phyloP scores from a whole-genome alignment of 306 rosid species.

The Datisca glomerata region DNA sequence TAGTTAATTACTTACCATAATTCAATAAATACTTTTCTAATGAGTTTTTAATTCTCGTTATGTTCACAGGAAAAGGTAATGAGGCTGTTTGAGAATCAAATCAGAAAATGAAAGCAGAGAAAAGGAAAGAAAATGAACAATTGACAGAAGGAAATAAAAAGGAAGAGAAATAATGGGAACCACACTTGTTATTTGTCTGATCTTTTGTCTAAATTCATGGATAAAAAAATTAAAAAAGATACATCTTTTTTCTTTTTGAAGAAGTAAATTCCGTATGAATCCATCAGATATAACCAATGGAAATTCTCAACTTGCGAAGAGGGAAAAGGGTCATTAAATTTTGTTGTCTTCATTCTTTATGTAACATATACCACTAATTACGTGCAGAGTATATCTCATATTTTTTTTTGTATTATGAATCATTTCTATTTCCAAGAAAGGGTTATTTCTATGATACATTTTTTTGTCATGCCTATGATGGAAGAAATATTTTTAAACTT shows the following conservation, averaged over 20 bases:
- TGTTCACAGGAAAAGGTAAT: constrained; percentile 1
- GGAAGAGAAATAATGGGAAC: constrained; percentile 30
- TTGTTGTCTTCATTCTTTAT: constrained; percentile 21
- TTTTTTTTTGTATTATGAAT: too few species aligned
- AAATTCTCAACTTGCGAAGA: constrained; percentile 14
- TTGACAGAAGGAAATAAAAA: constrained; percentile 16
- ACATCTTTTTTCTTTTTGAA: constrained; percentile 12
- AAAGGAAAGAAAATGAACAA: constrained; percentile 10
- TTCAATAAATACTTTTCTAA: too few species aligned
- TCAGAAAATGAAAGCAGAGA: background rate
- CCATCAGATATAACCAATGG: constrained; percentile 5
- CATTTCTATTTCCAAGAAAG: too few species aligned
- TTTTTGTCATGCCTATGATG: too few species aligned
- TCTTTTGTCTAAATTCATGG: constrained; percentile 18
- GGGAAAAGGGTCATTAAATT: constrained; percentile 10
- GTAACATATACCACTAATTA: constrained; percentile 15
- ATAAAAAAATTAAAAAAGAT: constrained; percentile 18
- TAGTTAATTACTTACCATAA: background rate
- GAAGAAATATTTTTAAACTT: too few species aligned
- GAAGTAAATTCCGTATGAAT: constrained; percentile 13
- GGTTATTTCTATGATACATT: too few species aligned
- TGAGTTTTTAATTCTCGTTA: background rate
- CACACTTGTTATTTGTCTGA: constrained; percentile 48
- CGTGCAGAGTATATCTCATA: constrained; percentile 12
- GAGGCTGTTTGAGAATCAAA: background rate